phyloP scores from a whole-genome alignment of 495 filamentous ascomycete species.

The Daldinia vernicosa region DNA sequence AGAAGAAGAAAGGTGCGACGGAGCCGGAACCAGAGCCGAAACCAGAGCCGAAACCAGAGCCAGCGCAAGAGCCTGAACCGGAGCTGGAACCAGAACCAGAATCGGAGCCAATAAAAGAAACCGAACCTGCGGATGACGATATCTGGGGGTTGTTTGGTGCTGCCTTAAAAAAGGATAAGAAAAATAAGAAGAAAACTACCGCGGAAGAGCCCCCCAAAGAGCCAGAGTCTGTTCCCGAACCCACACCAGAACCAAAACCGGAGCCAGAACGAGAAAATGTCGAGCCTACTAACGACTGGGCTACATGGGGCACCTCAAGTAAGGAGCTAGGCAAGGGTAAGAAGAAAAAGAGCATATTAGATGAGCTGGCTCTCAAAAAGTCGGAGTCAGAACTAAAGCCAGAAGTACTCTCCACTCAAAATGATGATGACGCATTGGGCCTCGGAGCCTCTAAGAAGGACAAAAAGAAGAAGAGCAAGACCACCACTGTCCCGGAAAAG shows the following conservation, averaged over 20 bases:
- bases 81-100: slow-evolving; percentile 36
- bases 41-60: slow-evolving; percentile 26
- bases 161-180: slow-evolving; percentile 47
- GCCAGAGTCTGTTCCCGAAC: slow-evolving; percentile 22
- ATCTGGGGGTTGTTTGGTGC: slow-evolving; percentile 29
- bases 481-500: background rate
- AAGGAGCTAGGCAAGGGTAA: slow-evolving; percentile 28
- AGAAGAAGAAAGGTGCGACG: background rate
- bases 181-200: slow-evolving; percentile 47
- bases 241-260: slow-evolving; percentile 17
- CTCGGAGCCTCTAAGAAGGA: slow-evolving; percentile 48
- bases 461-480: slow-evolving; percentile 49
- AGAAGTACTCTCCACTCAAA: slow-evolving; percentile 2
- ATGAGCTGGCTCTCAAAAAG: slow-evolving; percentile 21
- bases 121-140: slow-evolving; percentile 37
- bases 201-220: slow-evolving; percentile 33
- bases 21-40: slow-evolving; percentile 3
- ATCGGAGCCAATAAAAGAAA: slow-evolving; percentile 42
- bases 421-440: slow-evolving; percentile 45
- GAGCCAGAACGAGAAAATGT: slow-evolving; percentile 20
- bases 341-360: slow-evolving; percentile 29
- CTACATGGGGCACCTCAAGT: slow-evolving; percentile 2
- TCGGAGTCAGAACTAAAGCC: slow-evolving; percentile 25
- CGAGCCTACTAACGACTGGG: slow-evolving; percentile 6
- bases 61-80: slow-evolving; percentile 33